phyloP scores from a whole-genome alignment of 345 rosid species.

The Corchorus olitorius region DNA sequence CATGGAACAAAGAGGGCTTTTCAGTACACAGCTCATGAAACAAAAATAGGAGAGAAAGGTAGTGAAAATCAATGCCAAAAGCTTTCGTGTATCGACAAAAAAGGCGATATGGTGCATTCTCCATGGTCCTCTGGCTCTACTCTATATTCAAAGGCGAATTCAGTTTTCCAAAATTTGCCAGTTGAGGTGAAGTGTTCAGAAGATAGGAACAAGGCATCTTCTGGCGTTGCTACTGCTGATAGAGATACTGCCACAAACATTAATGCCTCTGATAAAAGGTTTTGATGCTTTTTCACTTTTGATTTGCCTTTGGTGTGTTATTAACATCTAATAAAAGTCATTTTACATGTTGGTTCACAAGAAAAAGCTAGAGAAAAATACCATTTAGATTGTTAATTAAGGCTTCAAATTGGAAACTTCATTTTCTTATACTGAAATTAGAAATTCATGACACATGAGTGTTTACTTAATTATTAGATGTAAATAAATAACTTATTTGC shows the following conservation, averaged over 20 bases:
- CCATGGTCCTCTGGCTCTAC: slow-evolving; percentile 20
- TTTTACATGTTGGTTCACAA: not conserved
- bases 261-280: slow-evolving; percentile 71
- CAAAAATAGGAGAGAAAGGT: slow-evolving; percentile 36
- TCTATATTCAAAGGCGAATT: slow-evolving; percentile 20
- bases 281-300: slow-evolving; percentile 33
- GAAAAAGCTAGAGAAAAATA: not conserved
- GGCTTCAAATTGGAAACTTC: too few species aligned
- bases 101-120: slow-evolving; percentile 7
- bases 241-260: slow-evolving; percentile 41
- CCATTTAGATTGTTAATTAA: too few species aligned
- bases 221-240: slow-evolving; percentile 35
- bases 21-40: slow-evolving; percentile 16
- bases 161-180: slow-evolving; percentile 40
- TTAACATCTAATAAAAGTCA: not conserved
- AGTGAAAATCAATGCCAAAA: not conserved
- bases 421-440: too few species aligned
- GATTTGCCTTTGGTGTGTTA: too few species aligned
- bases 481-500: too few species aligned
- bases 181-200: slow-evolving; percentile 41
- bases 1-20: slow-evolving; percentile 38
- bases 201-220: too few species aligned
- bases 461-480: too few species aligned
- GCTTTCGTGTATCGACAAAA: not conserved
- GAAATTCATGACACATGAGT: too few species aligned